Percentiles rank a stretch among this genome's conserved stretches.
Conservation (phyloP, 2,329 filamentous ascomycete species). For the Gremmenia infestans region DNA sequence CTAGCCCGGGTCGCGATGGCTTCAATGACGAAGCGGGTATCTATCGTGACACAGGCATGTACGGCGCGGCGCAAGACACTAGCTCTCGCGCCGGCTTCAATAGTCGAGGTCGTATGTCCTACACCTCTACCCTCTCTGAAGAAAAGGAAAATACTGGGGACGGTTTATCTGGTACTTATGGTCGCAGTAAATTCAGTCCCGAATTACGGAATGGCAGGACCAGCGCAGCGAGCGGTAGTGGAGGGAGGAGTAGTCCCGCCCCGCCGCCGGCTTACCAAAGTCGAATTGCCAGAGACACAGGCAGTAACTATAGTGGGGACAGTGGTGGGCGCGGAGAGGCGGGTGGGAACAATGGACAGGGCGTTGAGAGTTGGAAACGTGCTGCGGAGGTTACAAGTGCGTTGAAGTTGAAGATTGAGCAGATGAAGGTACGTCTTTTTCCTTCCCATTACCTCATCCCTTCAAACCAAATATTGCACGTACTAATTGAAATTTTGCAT, state of each 20-base stretch:
- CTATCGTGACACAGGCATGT: conserved; percentile 45
- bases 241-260: conserved; percentile 29
- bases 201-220: conserved; percentile 29
- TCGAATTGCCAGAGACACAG: conserved; percentile 30
- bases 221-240: conserved; percentile 30
- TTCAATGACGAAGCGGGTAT: conserved; percentile 55
- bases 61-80: conserved; percentile 23
- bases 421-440: conserved; percentile 71
- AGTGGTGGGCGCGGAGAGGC: conserved; percentile 9
- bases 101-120: conserved; percentile 42
- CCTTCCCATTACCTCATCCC: background rate
- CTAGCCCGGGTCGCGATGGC: conserved; percentile 40
- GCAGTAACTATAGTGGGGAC: conserved; percentile 25
- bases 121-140: conserved; percentile 61
- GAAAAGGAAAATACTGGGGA: conserved; percentile 70
- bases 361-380: conserved; percentile 90
- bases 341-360: conserved; percentile 39
- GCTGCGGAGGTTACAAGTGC: conserved; percentile 97
- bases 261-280: conserved; percentile 12
- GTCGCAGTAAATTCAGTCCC: conserved; percentile 29
- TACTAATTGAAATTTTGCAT: conserved; percentile 2
- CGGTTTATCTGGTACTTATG: conserved; percentile 21
- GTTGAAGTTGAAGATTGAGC: conserved; percentile 93
- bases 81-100: conserved; percentile 18
- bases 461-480: background rate